Percentiles rank a stretch among this genome's conserved stretches.
phyloP scores from a whole-genome alignment of 1,284 basidiomycete genomes.

The Tetrapyrgos nigripes region DNA sequence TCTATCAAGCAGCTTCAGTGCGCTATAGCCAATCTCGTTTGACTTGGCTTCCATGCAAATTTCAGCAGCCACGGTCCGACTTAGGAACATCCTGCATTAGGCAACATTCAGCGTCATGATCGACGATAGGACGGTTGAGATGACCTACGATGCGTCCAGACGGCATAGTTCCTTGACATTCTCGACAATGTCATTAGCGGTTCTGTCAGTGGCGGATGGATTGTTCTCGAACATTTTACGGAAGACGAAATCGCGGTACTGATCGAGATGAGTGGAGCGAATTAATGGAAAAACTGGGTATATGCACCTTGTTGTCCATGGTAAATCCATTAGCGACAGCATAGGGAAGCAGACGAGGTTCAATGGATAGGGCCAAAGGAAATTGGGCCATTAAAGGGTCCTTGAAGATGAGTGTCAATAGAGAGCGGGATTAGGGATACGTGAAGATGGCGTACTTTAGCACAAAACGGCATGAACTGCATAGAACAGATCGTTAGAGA shows the following conservation, averaged over 20 bases:
- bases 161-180: conserved; percentile 73
- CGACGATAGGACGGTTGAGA: conserved; percentile 12
- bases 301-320: conserved; percentile 72
- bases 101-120: conserved; percentile 7
- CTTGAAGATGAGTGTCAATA: conserved; percentile 41
- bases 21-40: conserved; percentile 70
- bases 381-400: conserved; percentile 80
- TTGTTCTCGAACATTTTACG: conserved; percentile 81
- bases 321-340: conserved; percentile 74
- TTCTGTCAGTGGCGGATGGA: conserved; percentile 52
- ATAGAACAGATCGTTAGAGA: conserved; percentile 13
- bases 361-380: conserved; percentile 74
- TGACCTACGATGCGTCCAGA: conserved; percentile 65
- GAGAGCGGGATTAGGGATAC: conserved; percentile 12
- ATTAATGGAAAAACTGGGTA: not conserved
- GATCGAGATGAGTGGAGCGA: not conserved
- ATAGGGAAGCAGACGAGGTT: conserved; percentile 73
- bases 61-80: conserved; percentile 78
- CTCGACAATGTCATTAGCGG: conserved; percentile 64
- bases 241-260: conserved; percentile 84
- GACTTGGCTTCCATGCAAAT: conserved; percentile 78
- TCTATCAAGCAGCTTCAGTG: conserved; percentile 68
- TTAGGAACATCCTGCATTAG: conserved; percentile 72
- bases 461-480: conserved; percentile 78
- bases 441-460: conserved; percentile 51